Percentiles rank a stretch among this genome's conserved stretches.
phyloP scores from a whole-genome alignment of 2,329 filamentous ascomycete genomes.

The Didymosphaeria variabile region DNA sequence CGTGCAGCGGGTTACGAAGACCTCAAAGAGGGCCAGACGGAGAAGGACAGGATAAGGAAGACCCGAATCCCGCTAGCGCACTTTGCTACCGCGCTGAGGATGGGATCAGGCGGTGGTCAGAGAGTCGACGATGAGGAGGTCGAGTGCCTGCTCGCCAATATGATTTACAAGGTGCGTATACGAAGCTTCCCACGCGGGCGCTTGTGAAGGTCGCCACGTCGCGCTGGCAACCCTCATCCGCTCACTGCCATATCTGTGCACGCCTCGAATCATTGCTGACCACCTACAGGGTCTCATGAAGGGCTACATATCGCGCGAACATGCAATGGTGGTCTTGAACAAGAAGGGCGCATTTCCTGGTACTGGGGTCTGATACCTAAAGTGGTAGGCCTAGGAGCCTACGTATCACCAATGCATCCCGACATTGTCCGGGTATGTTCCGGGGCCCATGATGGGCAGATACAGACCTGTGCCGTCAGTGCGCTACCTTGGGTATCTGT shows the following conservation, averaged over 20 bases:
- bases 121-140: slow-evolving; percentile 88
- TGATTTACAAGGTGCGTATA: slow-evolving; percentile 90
- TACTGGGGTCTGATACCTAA: slow-evolving; percentile 69
- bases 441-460: slow-evolving; percentile 20
- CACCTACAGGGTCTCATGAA: slow-evolving; percentile 84
- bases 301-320: slow-evolving; percentile 93
- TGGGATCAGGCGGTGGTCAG: slow-evolving; percentile 66
- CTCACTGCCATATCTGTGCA: slow-evolving; percentile 19
- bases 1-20: slow-evolving; percentile 81
- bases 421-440: slow-evolving; percentile 19
- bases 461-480: slow-evolving; percentile 8
- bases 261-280: slow-evolving; percentile 28
- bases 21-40: slow-evolving; percentile 71
- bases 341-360: slow-evolving; percentile 94
- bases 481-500: neutral
- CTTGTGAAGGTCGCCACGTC: slow-evolving; percentile 16
- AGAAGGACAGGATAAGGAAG: slow-evolving; percentile 68
- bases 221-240: slow-evolving; percentile 22
- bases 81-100: slow-evolving; percentile 83
- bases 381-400: slow-evolving; percentile 17
- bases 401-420: slow-evolving; percentile 24
- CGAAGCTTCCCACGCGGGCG: neutral
- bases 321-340: slow-evolving; percentile 88
- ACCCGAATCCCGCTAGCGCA: slow-evolving; percentile 85
- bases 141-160: slow-evolving; percentile 92